These are phyloP conservation scores for Graphilbum ipis-grandicollis DNA, from an alignment of 2,329 filamentous ascomycete species.

Conservation along the genomic window DNA sequence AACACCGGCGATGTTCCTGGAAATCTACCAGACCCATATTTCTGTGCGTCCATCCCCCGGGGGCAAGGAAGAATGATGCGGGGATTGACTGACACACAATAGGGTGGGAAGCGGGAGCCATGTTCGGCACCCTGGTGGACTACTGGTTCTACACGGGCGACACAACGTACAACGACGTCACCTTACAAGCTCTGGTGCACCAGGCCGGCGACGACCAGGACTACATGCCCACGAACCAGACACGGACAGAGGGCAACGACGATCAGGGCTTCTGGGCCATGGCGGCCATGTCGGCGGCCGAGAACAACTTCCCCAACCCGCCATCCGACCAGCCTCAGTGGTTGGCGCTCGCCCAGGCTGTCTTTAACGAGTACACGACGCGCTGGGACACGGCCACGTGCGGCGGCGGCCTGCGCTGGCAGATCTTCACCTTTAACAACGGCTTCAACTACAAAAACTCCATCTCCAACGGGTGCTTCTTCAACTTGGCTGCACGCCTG, in stretches of 20 bases:
- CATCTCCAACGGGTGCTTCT: conserved; percentile 53
- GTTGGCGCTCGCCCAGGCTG: conserved; percentile 61
- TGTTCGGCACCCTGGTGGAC: conserved; percentile 55
- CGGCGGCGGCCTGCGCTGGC: conserved; percentile 66
- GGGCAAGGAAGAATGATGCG: no score
- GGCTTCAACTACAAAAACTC: conserved; percentile 55
- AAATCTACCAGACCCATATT: conserved; percentile 43
- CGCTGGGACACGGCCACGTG: conserved; percentile 55
- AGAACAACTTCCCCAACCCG: conserved; percentile 58
- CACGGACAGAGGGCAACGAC: conserved; percentile 47
- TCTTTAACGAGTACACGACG: conserved; percentile 60
- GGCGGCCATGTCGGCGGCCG: conserved; percentile 61
- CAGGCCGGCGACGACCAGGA: conserved; percentile 42
- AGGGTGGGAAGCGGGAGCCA: conserved; percentile 58
- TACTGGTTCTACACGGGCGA: conserved; percentile 59
- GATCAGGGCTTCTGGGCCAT: conserved; percentile 79
- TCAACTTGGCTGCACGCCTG: conserved; percentile 52
- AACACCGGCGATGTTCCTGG: conserved; percentile 40
- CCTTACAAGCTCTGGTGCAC: conserved; percentile 39
- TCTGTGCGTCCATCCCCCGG: conserved; percentile 37
- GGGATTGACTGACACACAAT: no score
- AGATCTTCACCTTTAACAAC: conserved; percentile 63
- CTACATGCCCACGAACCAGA: conserved; percentile 52
- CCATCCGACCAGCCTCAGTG: conserved; percentile 47
- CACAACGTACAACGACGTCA: conserved; percentile 41